Evolutionary conservation across 2,329 filamentous ascomycete genomes (phyloP).

Genomic region (Exophiala bonariae): DNA sequence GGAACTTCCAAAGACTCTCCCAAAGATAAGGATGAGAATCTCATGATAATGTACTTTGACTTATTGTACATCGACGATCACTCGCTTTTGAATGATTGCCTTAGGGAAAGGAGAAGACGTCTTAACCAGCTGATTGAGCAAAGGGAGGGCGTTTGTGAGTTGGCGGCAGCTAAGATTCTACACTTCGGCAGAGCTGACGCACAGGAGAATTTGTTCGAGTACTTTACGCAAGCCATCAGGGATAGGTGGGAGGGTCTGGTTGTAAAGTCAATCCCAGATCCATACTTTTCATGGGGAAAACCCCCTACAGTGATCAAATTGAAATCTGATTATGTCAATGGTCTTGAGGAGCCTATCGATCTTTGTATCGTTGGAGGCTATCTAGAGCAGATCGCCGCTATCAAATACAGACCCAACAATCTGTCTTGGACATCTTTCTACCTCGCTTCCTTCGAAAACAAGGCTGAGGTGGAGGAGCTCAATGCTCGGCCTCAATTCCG

Average conservation of each 20-base stretch:
- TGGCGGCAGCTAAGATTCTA: slow-evolving; percentile 67
- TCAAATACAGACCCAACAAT: slow-evolving; percentile 52
- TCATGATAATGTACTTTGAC: slow-evolving; percentile 60
- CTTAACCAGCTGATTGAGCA: slow-evolving; percentile 57
- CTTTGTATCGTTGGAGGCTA: slow-evolving; percentile 76
- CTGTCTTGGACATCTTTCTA: slow-evolving; percentile 79
- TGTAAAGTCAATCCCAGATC: slow-evolving; percentile 71
- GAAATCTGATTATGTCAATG: slow-evolving; percentile 79
- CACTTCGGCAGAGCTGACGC: slow-evolving; percentile 60
- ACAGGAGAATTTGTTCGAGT: slow-evolving; percentile 56
- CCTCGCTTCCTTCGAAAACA: slow-evolving; percentile 73
- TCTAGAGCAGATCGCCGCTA: slow-evolving; percentile 65
- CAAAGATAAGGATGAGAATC: slow-evolving; percentile 32
- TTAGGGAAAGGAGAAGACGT: slow-evolving; percentile 45
- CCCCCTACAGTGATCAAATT: slow-evolving; percentile 70
- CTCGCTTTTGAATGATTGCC: slow-evolving; percentile 48
- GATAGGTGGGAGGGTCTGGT: slow-evolving; percentile 75
- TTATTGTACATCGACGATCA: slow-evolving; percentile 58
- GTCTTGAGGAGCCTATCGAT: slow-evolving; percentile 79
- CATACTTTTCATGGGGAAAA: slow-evolving; percentile 65
- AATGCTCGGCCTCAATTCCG: slow-evolving; percentile 59
- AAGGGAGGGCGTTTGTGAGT: slow-evolving; percentile 63
- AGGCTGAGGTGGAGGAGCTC: slow-evolving; percentile 55
- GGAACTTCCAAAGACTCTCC: slow-evolving; percentile 67
- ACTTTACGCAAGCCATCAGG: slow-evolving; percentile 68